Percentiles rank a stretch among this genome's conserved stretches.
Evolutionary conservation across 2,329 filamentous ascomycete species (phyloP).

Genomic region (Trichophyton simii): DNA sequence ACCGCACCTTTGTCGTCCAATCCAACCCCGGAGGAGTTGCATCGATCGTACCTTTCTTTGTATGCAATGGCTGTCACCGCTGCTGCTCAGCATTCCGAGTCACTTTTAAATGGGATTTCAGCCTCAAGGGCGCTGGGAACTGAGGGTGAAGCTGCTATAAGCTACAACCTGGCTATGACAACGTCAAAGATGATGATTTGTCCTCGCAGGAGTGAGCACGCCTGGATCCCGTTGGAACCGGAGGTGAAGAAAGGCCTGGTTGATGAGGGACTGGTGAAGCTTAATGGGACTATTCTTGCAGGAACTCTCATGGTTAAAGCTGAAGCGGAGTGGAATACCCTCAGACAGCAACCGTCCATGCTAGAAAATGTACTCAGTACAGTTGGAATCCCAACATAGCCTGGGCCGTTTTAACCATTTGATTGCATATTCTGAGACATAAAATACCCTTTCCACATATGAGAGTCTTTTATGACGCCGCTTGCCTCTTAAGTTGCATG

Average conservation of each 20-base stretch:
- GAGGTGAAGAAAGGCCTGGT: constrained; percentile 21
- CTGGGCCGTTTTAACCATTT: not conserved
- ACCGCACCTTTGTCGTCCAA: constrained; percentile 30
- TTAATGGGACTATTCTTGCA: constrained; percentile 47
- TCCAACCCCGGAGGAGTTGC: constrained; percentile 27
- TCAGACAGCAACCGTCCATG: constrained; percentile 30
- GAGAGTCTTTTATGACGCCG: not conserved
- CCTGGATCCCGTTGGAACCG: constrained; percentile 28
- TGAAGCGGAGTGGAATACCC: constrained; percentile 40
- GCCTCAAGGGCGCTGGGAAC: constrained; percentile 7
- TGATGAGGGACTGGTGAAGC: constrained; percentile 31
- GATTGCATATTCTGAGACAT: not conserved
- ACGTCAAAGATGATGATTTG: constrained; percentile 41
- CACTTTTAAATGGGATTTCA: constrained; percentile 1
- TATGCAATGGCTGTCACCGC: constrained; percentile 23
- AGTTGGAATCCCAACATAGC: constrained; percentile 25
- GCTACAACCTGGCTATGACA: constrained; percentile 49
- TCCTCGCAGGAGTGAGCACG: constrained; percentile 37
- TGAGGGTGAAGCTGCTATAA: constrained; percentile 34
- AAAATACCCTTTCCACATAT: not conserved
- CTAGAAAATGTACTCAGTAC: constrained; percentile 34
- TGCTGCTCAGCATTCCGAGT: not conserved
- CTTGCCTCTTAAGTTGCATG: not conserved
- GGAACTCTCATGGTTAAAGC: constrained; percentile 49
- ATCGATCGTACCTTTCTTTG: constrained; percentile 29